Percentiles rank a stretch among this genome's conserved stretches.
Evolutionary conservation across 2,329 filamentous ascomycete genomes (phyloP).

Genomic region (Aspergillus sp.): DNA sequence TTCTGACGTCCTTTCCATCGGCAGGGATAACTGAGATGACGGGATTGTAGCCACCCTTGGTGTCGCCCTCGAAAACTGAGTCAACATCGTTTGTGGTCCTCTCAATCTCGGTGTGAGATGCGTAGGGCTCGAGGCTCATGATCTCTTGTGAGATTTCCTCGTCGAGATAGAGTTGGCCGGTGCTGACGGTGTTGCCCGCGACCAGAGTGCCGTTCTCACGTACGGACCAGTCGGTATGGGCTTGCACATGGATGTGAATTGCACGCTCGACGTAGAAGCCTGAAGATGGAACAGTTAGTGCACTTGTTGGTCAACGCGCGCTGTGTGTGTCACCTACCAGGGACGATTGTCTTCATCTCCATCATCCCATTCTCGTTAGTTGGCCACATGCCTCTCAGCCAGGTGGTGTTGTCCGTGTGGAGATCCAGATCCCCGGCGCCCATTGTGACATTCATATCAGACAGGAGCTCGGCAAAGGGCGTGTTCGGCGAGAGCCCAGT

Average conservation of each 20-base stretch:
- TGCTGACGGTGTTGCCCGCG: conserved; percentile 27
- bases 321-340: conserved; percentile 19
- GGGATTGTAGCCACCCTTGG: conserved; percentile 30
- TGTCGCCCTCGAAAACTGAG: conserved; percentile 7
- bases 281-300: neutral
- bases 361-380: conserved; percentile 48
- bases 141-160: conserved; percentile 30
- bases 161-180: conserved; percentile 35
- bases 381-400: conserved; percentile 48
- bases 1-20: conserved; percentile 35
- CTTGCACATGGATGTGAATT: conserved; percentile 50
- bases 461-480: conserved; percentile 27
- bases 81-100: conserved; percentile 34
- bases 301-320: no score
- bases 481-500: conserved; percentile 30
- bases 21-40: conserved; percentile 31
- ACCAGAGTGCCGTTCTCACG: conserved; percentile 29
- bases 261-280: conserved; percentile 46
- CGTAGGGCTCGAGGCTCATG: conserved; percentile 37
- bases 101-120: conserved; percentile 34
- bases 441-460: conserved; percentile 24
- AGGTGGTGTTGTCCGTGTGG: conserved; percentile 36
- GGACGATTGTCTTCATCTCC: conserved; percentile 47
- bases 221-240: conserved; percentile 36
- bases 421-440: conserved; percentile 18